phyloP scores from a whole-genome alignment of 306 rosid species.

The Rubus idaeus region DNA sequence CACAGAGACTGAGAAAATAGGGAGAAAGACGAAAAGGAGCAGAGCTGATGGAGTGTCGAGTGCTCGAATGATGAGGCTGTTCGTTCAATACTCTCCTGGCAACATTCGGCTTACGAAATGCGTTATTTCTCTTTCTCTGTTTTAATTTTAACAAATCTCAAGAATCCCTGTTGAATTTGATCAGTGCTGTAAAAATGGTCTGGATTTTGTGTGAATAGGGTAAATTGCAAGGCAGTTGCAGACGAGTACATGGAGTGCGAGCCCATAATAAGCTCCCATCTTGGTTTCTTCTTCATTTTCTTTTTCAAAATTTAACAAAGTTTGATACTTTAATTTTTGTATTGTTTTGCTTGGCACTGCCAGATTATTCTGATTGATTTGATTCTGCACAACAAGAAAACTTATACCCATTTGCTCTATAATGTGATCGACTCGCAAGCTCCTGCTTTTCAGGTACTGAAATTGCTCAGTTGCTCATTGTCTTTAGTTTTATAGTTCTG shows the following conservation, averaged over 20 bases:
- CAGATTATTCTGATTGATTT: conserved; percentile 79
- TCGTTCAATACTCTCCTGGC: conserved; percentile 83
- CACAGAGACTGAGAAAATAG: background rate
- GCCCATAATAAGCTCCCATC: conserved; percentile 6
- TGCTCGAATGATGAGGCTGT: conserved; percentile 48
- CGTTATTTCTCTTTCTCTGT: conserved; percentile 34
- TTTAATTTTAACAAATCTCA: background rate
- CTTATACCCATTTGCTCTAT: conserved; percentile 77
- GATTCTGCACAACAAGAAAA: conserved; percentile 80
- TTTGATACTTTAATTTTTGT: background rate
- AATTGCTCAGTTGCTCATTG: background rate
- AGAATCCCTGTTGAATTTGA: background rate
- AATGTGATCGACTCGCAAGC: conserved; percentile 56
- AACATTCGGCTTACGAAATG: conserved; percentile 94
- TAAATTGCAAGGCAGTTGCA: conserved; percentile 75
- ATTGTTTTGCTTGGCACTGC: background rate
- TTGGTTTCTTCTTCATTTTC: conserved; percentile 8
- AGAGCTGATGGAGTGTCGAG: conserved; percentile 46
- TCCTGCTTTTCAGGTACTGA: conserved; percentile 51
- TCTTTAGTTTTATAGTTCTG: background rate
- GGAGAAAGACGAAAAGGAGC: background rate
- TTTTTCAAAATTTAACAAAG: background rate
- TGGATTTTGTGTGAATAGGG: conserved; percentile 37
- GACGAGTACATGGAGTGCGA: conserved; percentile 84
- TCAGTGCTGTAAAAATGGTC: conserved; percentile 10